Evolutionary conservation across 306 rosid genomes (phyloP), one percentile per base, ranked within the genome.

Genomic region (Senna tora): DNA sequence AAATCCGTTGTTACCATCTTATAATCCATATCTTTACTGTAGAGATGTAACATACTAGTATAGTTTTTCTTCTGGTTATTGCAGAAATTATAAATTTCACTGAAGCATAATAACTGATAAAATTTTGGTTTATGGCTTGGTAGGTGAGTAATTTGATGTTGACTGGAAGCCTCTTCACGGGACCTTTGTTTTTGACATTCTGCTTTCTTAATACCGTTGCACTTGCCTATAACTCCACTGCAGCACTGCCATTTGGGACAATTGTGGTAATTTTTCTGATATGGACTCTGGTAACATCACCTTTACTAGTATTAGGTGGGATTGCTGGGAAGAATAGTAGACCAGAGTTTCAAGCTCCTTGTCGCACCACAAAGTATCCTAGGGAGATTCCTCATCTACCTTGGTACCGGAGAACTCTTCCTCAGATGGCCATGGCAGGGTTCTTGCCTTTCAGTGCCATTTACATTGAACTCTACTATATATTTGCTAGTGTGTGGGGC

Each of bases 391-490:
- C 80, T 8, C 20, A 46, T 7, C 67, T 67, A 12, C 80, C 75
- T 59, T 68, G 80, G 80, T 76, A 76, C 21, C 63, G 70, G 32
- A 59, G 16, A 60, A 50, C 75, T 43, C 21, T 68, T 68, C 75
- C 80, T 22, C 80, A 76, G 75, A 76, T 76, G 80, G 80, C 70
- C 16, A 68, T 76, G 80, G 80, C 75, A 22, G 80, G 80, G 39
- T 67, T 76, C 38, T 59, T 76, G 46, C 80, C 80, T 25, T 76
- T 76, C 56, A 67, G 80, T 76, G 70, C 80, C 56, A 76, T 76
- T 63, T 68, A 76, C 67, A 68, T 76, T 49, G 80, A 76, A 33
- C 80, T 76, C 41, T 47, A 76, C 80, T 68, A 76, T 70, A 68
- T 76, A 58, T 76, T 76, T 68, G 56, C 75, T 47, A 76, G 80